Conservation (phyloP, 176 grass and related monocot genomes). For the Carex myosuroides region DNA sequence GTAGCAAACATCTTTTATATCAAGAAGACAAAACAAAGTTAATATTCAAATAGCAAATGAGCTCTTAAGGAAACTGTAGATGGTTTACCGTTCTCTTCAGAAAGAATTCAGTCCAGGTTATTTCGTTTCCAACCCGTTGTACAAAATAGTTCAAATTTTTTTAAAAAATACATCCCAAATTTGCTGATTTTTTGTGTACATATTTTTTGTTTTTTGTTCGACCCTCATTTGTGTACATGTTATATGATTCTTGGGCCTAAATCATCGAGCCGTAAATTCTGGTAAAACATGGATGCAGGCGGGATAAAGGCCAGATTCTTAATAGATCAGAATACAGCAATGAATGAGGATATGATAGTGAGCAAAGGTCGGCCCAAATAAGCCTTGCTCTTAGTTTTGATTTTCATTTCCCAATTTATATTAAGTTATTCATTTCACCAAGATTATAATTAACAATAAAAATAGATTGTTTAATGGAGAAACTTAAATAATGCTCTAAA, state of each 20-base stretch:
- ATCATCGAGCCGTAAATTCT: background rate
- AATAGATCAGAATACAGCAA: background rate
- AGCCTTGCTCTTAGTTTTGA: background rate
- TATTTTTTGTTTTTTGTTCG: too few relatives aligned
- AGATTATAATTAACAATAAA: background rate
- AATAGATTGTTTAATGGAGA: background rate
- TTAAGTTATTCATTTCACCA: background rate
- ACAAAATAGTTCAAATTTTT: background rate
- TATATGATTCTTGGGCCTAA: background rate
- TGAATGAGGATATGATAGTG: background rate
- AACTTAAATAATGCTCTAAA: background rate
- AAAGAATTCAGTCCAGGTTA: too few relatives aligned
- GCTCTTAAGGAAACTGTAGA: too few relatives aligned
- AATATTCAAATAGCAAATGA: too few relatives aligned
- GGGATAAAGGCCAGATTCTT: background rate
- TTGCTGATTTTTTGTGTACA: too few relatives aligned
- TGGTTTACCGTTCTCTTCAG: too few relatives aligned
- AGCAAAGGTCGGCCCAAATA: background rate
- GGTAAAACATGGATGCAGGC: background rate
- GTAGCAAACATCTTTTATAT: too few relatives aligned
- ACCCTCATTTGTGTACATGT: too few relatives aligned
- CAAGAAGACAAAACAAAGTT: too few relatives aligned
- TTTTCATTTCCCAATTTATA: background rate
- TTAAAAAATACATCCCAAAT: background rate
- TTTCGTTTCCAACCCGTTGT: background rate